Evolutionary conservation across 2,329 filamentous ascomycete species (phyloP).

Genomic region (Didymella glomerata): DNA sequence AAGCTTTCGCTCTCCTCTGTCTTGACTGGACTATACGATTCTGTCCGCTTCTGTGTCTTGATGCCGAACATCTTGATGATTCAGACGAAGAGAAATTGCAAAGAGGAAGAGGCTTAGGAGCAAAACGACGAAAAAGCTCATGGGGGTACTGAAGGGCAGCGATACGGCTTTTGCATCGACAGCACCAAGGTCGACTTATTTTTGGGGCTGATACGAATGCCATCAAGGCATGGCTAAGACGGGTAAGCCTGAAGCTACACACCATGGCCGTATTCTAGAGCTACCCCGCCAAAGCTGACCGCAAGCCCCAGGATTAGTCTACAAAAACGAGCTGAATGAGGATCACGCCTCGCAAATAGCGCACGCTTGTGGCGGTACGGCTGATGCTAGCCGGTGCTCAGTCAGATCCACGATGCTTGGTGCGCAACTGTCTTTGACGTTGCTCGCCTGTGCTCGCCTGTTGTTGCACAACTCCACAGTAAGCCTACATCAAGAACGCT

Average conservation of each 20-base stretch:
- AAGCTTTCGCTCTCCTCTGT: conserved; percentile 32
- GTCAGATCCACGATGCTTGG: conserved; percentile 9
- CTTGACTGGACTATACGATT: conserved; percentile 23
- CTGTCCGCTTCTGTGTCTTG: conserved; percentile 26
- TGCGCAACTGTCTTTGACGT: neutral
- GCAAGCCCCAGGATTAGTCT: conserved; percentile 6
- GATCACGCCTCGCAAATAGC: conserved; percentile 19
- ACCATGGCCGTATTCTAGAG: conserved; percentile 17
- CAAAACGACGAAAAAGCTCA: neutral
- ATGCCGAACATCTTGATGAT: conserved; percentile 28
- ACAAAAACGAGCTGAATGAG: conserved; percentile 18
- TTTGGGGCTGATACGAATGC: conserved; percentile 7
- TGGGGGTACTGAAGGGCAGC: neutral
- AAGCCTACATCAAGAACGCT: conserved; percentile 4
- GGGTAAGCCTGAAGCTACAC: conserved; percentile 20
- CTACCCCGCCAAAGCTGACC: conserved; percentile 34
- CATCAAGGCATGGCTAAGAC: conserved; percentile 6
- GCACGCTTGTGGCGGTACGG: conserved; percentile 30
- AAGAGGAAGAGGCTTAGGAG: neutral
- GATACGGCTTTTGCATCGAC: conserved; percentile 4
- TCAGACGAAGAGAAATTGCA: neutral
- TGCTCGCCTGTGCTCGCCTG: neutral
- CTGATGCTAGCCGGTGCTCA: conserved; percentile 22
- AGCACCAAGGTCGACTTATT: conserved; percentile 7
- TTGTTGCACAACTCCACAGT: neutral